These are phyloP conservation scores for Metschnikowia corniflorae DNA, from an alignment of 805 yeast genomes.

Conservation along the genomic window DNA sequence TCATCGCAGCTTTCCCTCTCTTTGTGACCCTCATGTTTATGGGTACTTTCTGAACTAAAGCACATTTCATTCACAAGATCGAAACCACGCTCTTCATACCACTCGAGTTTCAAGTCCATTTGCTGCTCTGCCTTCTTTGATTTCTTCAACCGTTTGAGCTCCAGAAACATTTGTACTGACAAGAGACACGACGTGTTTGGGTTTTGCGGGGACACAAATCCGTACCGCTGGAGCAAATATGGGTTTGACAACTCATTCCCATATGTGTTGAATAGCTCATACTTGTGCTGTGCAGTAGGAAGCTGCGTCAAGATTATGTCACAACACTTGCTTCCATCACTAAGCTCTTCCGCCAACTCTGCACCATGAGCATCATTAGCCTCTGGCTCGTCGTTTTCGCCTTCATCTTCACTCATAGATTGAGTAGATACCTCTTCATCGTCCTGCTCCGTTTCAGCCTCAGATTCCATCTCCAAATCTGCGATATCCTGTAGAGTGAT, in stretches of 20 bases:
- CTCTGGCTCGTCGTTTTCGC: slow-evolving; percentile 18
- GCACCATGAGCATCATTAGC: slow-evolving; percentile 16
- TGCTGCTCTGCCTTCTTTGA: slow-evolving; percentile 27
- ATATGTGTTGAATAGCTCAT: slow-evolving; percentile 77
- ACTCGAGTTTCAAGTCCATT: slow-evolving; percentile 37
- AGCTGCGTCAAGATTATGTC: slow-evolving; percentile 54
- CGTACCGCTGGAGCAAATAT: slow-evolving; percentile 68
- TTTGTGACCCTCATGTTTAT: slow-evolving; percentile 17
- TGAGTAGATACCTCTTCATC: slow-evolving; percentile 20
- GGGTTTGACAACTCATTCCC: slow-evolving; percentile 68
- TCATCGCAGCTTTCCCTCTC: slow-evolving; percentile 18
- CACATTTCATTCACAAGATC: slow-evolving; percentile 28
- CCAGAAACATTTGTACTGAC: slow-evolving; percentile 45
- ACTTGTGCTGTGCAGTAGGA: slow-evolving; percentile 39
- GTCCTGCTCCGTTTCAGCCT: slow-evolving; percentile 22
- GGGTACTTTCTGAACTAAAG: slow-evolving; percentile 11
- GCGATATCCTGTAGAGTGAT: slow-evolving; percentile 30
- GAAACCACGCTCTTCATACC: slow-evolving; percentile 50
- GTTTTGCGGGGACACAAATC: slow-evolving; percentile 56
- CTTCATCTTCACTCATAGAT: slow-evolving; percentile 12
- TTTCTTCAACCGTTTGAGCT: slow-evolving; percentile 24
- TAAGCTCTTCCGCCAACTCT: slow-evolving; percentile 34
- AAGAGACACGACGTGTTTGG: slow-evolving; percentile 54
- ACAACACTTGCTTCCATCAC: slow-evolving; percentile 52
- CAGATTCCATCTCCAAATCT: slow-evolving; percentile 7